phyloP scores from a whole-genome alignment of 371 early-diverging fungal genomes.

The Mucor saturninus region DNA sequence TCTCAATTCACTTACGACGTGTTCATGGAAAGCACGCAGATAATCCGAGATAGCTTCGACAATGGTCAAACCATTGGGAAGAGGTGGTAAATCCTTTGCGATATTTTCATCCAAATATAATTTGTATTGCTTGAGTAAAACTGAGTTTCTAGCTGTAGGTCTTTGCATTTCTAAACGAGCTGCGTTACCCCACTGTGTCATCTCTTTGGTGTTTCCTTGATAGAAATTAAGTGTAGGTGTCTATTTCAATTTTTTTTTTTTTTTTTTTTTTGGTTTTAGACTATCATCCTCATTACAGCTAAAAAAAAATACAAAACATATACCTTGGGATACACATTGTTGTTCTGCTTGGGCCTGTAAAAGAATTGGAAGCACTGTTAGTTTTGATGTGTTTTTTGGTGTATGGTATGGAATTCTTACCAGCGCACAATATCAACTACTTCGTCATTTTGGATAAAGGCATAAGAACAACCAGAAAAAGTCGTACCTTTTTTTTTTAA shows the following conservation, averaged over 20 bases:
- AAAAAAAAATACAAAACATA: no score
- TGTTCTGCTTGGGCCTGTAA: slow-evolving; percentile 62
- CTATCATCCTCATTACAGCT: not conserved
- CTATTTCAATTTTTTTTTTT: slow-evolving; percentile 13
- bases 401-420: slow-evolving; percentile 29
- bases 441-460: slow-evolving; percentile 60
- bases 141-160: slow-evolving; percentile 37
- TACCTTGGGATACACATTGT: slow-evolving; percentile 65
- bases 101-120: slow-evolving; percentile 54
- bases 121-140: slow-evolving; percentile 53
- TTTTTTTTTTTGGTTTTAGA: not conserved
- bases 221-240: slow-evolving; percentile 57
- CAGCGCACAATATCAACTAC: slow-evolving; percentile 65
- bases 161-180: slow-evolving; percentile 34
- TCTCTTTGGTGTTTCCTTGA: slow-evolving; percentile 44
- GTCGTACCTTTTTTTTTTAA: slow-evolving; percentile 47
- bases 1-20: slow-evolving; percentile 43
- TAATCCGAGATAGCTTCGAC: slow-evolving; percentile 56
- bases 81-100: slow-evolving; percentile 39
- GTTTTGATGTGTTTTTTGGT: not conserved
- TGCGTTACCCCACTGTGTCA: slow-evolving; percentile 56
- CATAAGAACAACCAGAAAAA: slow-evolving; percentile 54
- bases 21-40: slow-evolving; percentile 47
- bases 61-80: slow-evolving; percentile 53
- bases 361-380: not conserved